phyloP scores from a whole-genome alignment of 768 basidiomycete species.

The Serpula lacrymans region DNA sequence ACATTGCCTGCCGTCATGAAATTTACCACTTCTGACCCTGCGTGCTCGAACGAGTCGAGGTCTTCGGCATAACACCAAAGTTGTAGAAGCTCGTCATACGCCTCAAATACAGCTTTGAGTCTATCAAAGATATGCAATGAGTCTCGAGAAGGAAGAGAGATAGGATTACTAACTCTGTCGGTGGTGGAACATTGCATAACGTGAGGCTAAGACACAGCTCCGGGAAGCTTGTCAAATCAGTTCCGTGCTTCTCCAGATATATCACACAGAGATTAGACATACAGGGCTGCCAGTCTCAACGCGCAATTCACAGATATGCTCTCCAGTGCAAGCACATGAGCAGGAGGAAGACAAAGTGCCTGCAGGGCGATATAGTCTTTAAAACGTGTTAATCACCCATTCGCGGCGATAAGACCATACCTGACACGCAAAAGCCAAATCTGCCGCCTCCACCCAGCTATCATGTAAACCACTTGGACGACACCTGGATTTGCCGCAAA shows the following conservation, averaged over 20 bases:
- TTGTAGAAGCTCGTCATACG: slow-evolving; percentile 61
- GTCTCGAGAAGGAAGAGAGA: not conserved
- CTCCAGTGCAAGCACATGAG: slow-evolving; percentile 73
- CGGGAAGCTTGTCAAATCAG: slow-evolving; percentile 51
- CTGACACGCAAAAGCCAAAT: slow-evolving; percentile 63
- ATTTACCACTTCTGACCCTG: slow-evolving; percentile 53
- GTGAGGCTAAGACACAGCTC: slow-evolving; percentile 67
- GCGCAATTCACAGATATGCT: slow-evolving; percentile 53
- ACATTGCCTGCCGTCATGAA: slow-evolving; percentile 40
- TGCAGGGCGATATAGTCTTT: slow-evolving; percentile 19
- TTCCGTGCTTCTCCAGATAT: not conserved
- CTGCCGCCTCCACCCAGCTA: slow-evolving; percentile 77
- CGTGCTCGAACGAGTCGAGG: slow-evolving; percentile 63
- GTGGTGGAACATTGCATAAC: slow-evolving; percentile 64
- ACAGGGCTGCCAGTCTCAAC: slow-evolving; percentile 65
- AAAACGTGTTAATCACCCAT: no score
- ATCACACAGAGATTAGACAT: slow-evolving; percentile 26
- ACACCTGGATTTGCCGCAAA: slow-evolving; percentile 53
- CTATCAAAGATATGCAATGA: slow-evolving; percentile 30
- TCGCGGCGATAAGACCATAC: slow-evolving; percentile 34
- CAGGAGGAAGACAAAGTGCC: slow-evolving; percentile 61
- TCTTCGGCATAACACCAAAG: slow-evolving; percentile 66
- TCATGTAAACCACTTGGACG: slow-evolving; percentile 59
- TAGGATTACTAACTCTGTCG: slow-evolving; percentile 64
- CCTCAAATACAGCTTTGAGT: slow-evolving; percentile 53